phyloP scores from a whole-genome alignment of 441 rosid genomes.

The Syzygium malaccense region DNA sequence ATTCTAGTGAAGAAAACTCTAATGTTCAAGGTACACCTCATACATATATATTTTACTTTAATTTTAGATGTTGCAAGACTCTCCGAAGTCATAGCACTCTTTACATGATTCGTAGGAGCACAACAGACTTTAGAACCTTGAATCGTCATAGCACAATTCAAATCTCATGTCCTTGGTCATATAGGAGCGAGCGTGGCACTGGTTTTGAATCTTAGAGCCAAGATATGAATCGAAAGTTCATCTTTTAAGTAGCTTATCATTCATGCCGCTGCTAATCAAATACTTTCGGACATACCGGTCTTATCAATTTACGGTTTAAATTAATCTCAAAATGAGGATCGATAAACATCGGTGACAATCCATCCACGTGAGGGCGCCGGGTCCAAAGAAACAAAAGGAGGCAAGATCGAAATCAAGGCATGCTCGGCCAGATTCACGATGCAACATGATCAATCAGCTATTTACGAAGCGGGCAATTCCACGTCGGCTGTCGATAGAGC shows the following conservation, averaged over 20 bases:
- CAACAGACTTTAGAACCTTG: too few species aligned
- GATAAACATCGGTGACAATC: background rate
- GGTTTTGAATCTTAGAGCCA: background rate
- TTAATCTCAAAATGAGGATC: too few species aligned
- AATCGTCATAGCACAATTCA: too few species aligned
- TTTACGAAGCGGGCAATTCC: background rate
- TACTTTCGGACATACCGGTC: background rate
- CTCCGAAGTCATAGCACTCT: too few species aligned
- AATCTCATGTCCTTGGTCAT: too few species aligned
- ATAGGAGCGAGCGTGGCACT: background rate
- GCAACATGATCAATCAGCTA: background rate
- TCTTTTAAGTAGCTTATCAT: background rate
- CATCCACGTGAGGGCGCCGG: rapidly evolving
- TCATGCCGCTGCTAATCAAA: background rate
- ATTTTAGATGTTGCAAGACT: too few species aligned
- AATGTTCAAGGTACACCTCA: too few species aligned
- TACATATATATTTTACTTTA: too few species aligned
- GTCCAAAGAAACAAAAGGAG: background rate
- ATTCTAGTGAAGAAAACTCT: too few species aligned
- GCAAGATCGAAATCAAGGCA: background rate
- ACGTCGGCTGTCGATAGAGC: background rate
- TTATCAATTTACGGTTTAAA: background rate
- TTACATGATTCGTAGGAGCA: too few species aligned
- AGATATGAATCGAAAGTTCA: background rate
- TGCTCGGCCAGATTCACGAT: background rate